Evolutionary conservation across 169 alveolate genomes (phyloP).

Genomic region (Plasmodium sp.): DNA sequence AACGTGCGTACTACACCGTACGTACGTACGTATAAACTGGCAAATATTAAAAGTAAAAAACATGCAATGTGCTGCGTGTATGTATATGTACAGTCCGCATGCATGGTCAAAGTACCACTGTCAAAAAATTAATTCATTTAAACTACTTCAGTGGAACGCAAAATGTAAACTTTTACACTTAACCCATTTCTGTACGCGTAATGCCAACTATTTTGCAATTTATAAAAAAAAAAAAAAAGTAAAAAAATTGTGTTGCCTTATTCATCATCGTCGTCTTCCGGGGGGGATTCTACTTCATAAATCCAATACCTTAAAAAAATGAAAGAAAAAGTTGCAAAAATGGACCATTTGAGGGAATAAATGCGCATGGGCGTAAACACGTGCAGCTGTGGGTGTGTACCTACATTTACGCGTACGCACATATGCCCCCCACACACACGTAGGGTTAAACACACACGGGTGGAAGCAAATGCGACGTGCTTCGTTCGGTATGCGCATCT

Average conservation of each 20-base stretch:
- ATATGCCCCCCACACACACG: neutral
- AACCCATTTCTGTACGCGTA: neutral
- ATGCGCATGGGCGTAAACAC: neutral
- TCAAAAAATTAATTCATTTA: neutral
- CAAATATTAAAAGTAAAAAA: neutral
- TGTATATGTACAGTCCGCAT: neutral
- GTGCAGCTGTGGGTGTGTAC: neutral
- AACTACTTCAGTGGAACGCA: neutral
- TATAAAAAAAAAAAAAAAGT: conserved; percentile 10
- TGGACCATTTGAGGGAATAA: neutral
- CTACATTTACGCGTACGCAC: neutral
- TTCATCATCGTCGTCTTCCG: conserved; percentile 80
- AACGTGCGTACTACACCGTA: neutral
- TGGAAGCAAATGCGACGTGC: neutral
- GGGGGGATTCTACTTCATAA: conserved; percentile 92
- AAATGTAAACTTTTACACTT: neutral
- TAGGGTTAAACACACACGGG: neutral
- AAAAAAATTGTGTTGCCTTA: neutral
- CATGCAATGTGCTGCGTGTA: neutral
- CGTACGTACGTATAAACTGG: neutral
- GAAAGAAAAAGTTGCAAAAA: neutral
- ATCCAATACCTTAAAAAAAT: conserved; percentile 87
- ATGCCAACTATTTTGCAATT: neutral
- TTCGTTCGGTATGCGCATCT: neutral
- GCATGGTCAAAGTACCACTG: neutral